A percentile compares a stretch with the other conserved stretches of the same genome.
These are phyloP conservation scores for Gossypioides kirkii DNA, from an alignment of 345 rosid genomes.

Conservation along the genomic window DNA sequence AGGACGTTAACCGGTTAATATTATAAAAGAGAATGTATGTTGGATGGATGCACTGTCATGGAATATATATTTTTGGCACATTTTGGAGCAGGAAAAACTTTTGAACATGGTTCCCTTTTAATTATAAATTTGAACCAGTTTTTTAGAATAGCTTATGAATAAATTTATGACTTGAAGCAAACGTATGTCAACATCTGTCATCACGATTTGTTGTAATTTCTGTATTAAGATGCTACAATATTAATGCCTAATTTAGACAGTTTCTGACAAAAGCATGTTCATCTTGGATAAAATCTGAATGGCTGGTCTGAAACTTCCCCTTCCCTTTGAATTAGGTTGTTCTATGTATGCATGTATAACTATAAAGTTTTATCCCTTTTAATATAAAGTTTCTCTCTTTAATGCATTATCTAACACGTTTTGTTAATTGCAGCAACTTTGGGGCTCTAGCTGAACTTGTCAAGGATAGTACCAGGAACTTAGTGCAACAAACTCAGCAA, in stretches of 20 bases:
- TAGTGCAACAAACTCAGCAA: conserved; percentile 51
- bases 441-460: conserved; percentile 67
- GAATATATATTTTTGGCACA: background rate
- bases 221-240: background rate
- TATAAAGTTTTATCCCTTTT: background rate
- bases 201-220: background rate
- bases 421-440: conserved; percentile 43
- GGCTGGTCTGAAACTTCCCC: background rate
- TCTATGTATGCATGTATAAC: background rate
- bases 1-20: background rate
- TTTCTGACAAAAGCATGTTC: background rate
- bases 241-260: background rate
- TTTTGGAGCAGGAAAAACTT: background rate
- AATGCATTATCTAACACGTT: conserved; percentile 16
- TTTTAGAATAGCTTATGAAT: background rate
- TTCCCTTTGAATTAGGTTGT: background rate
- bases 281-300: background rate
- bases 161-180: background rate
- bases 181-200: background rate
- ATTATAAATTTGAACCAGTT: background rate
- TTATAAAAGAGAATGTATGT: background rate
- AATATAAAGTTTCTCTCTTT: background rate
- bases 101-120: background rate
- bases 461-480: conserved; percentile 57
- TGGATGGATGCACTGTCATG: background rate